A percentile compares a stretch with the other conserved stretches of the same genome.
These are phyloP conservation scores for Leccinellum albellum DNA, from an alignment of 768 basidiomycete genomes.

Conservation along the genomic window DNA sequence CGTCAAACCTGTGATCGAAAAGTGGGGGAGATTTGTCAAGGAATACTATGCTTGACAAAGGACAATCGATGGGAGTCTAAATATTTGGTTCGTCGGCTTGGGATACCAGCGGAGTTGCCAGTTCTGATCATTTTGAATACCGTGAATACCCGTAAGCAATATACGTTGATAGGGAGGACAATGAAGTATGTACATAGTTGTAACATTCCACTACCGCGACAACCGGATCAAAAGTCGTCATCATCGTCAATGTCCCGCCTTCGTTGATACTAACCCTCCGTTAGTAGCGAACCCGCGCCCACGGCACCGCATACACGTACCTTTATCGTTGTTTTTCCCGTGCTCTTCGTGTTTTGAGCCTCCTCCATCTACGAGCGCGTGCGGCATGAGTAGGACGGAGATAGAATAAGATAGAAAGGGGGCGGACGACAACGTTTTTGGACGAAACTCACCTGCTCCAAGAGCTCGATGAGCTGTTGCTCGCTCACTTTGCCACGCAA, in stretches of 20 bases:
- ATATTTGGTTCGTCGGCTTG: neutral
- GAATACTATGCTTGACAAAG: slow-evolving; percentile 29
- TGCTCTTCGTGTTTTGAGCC: slow-evolving; percentile 43
- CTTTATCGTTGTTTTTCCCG: slow-evolving; percentile 59
- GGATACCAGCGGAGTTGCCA: neutral
- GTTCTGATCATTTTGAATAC: neutral
- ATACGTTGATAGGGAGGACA: neutral
- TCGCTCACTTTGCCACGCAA: slow-evolving; percentile 74
- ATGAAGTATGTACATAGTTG: neutral
- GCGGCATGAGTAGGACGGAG: slow-evolving; percentile 1
- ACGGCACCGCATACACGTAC: slow-evolving; percentile 29
- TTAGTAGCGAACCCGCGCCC: neutral
- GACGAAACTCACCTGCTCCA: slow-evolving; percentile 64
- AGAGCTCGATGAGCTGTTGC: slow-evolving; percentile 74
- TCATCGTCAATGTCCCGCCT: slow-evolving; percentile 67
- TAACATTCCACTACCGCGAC: neutral
- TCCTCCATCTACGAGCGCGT: slow-evolving; percentile 47
- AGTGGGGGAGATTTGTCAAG: slow-evolving; percentile 67
- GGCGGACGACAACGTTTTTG: neutral
- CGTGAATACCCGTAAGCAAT: neutral
- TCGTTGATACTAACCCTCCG: slow-evolving; percentile 50
- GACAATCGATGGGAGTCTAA: neutral
- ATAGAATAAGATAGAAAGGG: neutral
- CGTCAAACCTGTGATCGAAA: slow-evolving; percentile 72
- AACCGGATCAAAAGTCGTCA: slow-evolving; percentile 42